Percentiles rank a stretch among this genome's conserved stretches.
Conservation (phyloP, 441 rosid species). For the Croton laevigatus region DNA sequence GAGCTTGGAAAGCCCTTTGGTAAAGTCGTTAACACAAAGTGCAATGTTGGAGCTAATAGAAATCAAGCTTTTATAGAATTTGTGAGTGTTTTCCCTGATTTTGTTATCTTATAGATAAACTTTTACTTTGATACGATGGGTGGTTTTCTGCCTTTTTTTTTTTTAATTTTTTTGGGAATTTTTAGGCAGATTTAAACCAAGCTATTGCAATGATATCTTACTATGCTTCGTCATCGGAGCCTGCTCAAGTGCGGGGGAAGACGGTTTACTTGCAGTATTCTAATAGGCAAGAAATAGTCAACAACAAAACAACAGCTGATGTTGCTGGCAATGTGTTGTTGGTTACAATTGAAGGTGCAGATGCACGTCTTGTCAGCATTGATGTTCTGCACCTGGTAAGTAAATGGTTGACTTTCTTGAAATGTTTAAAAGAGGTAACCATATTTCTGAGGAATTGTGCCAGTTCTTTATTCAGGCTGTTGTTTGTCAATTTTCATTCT, state of each 20-base stretch:
- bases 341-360: slow-evolving; percentile 90
- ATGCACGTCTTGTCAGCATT: slow-evolving; percentile 97
- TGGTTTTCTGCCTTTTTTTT: neutral
- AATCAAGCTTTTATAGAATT: slow-evolving; percentile 99
- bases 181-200: slow-evolving; percentile 88
- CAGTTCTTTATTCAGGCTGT: slow-evolving; percentile 61
- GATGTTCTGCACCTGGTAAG: slow-evolving; percentile 98
- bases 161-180: neutral
- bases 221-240: slow-evolving; percentile 95
- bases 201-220: slow-evolving; percentile 97
- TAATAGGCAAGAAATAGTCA: slow-evolving; percentile 92
- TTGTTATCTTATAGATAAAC: neutral
- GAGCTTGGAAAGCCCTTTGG: slow-evolving; percentile 99
- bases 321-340: slow-evolving; percentile 97
- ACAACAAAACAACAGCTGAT: slow-evolving; percentile 96
- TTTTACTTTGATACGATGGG: neutral
- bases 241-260: slow-evolving; percentile 99
- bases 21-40: slow-evolving; percentile 91
- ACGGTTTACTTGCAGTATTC: slow-evolving; percentile 99
- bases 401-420: slow-evolving; percentile 23
- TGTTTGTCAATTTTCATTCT: slow-evolving; percentile 63
- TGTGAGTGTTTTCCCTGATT: slow-evolving; percentile 44
- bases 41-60: slow-evolving; percentile 97
- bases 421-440: slow-evolving; percentile 38
- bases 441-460: slow-evolving; percentile 33